Evolutionary conservation across 768 basidiomycete species (phyloP).

Genomic region (Termitomyces sp.): DNA sequence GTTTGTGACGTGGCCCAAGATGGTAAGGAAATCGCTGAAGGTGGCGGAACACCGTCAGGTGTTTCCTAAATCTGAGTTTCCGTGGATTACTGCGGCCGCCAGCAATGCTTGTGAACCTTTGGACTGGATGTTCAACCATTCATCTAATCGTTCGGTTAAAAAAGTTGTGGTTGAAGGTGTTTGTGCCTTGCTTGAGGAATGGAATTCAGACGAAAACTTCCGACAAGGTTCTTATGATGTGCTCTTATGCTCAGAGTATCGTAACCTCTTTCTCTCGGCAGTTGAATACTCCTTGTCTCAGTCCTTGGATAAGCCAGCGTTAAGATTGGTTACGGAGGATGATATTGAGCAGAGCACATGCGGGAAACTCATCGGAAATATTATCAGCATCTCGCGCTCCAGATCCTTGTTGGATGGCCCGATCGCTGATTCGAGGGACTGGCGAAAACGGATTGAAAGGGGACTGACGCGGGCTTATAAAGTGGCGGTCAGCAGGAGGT

Average conservation of each 20-base stretch:
- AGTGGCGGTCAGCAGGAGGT: not conserved
- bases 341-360: not conserved
- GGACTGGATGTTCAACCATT: too few relatives aligned
- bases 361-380: not conserved
- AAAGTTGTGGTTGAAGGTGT: not conserved
- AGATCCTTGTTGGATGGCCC: too few relatives aligned
- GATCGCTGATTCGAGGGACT: too few relatives aligned
- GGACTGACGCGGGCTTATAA: not conserved
- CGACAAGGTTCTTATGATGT: not conserved
- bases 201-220: not conserved
- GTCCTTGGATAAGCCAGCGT: not conserved
- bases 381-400: too few relatives aligned
- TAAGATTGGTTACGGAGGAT: not conserved
- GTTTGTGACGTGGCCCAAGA: not conserved
- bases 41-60: not conserved
- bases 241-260: not conserved
- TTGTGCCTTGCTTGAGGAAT: not conserved
- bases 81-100: not conserved
- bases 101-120: too few relatives aligned
- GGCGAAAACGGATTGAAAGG: not conserved
- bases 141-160: not conserved
- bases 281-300: not conserved
- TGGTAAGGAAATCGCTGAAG: not conserved
- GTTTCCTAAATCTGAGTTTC: not conserved
- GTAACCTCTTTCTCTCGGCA: not conserved